phyloP scores from a whole-genome alignment of 2,329 filamentous ascomycete species.

The Curvularia lunata region DNA sequence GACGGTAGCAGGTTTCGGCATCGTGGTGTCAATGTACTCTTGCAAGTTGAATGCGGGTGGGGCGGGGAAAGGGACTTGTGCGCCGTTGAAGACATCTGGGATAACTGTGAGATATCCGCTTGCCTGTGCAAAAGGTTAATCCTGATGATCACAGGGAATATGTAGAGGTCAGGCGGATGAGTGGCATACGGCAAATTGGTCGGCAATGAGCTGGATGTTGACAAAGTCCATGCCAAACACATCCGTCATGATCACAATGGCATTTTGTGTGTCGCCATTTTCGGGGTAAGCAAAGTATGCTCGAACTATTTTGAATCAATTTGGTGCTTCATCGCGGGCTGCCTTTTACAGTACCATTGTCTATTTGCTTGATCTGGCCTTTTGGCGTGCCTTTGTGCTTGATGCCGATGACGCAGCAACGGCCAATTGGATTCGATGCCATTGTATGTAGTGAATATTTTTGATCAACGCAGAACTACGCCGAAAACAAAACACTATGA shows the following conservation, averaged over 20 bases:
- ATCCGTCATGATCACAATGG: constrained; percentile 62
- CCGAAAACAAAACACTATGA: background rate
- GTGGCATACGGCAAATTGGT: constrained; percentile 68
- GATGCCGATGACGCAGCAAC: constrained; percentile 58
- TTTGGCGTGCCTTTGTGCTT: constrained; percentile 59
- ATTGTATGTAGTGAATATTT: constrained; percentile 44
- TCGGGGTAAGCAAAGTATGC: constrained; percentile 64
- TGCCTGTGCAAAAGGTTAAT: background rate
- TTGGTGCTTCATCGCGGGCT: background rate
- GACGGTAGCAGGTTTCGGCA: constrained; percentile 52
- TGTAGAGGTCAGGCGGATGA: background rate
- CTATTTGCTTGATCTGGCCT: constrained; percentile 57
- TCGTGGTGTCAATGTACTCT: constrained; percentile 54
- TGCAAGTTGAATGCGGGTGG: constrained; percentile 58
- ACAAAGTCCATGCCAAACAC: constrained; percentile 63
- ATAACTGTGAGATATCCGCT: constrained; percentile 74
- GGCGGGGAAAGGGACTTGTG: constrained; percentile 63
- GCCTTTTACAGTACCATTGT: constrained; percentile 47
- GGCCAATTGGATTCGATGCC: constrained; percentile 58
- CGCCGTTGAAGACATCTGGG: constrained; percentile 74
- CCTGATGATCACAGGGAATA: background rate
- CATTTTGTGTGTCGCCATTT: constrained; percentile 60
- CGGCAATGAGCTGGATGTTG: constrained; percentile 67
- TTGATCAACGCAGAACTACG: background rate
- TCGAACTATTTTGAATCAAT: constrained; percentile 50